Evolutionary conservation across 2,329 filamentous ascomycete species (phyloP), one percentile per base, ranked within the genome.

Genomic region (Colletotrichum sp.): DNA sequence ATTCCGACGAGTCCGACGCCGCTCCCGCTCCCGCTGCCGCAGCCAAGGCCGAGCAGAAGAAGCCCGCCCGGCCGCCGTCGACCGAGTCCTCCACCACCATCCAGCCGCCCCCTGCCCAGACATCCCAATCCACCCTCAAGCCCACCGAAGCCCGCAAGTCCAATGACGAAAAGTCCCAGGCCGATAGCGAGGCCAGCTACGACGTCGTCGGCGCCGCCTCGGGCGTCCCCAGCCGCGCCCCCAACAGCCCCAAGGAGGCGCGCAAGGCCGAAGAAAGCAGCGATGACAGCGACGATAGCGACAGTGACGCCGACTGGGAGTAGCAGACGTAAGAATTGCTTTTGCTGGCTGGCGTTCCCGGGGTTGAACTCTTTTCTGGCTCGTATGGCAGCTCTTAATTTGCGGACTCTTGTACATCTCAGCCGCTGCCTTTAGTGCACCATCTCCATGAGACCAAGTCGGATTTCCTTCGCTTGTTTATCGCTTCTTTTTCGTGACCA

Each of bases 131-230:
- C 10, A 68, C 82, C n/a, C 86, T 92, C 64, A 95, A 95, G 84
- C 89, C 93, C 28, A 85, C 86, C 34, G 92, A 94, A 79, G 87
- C 92, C 21, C 93, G 95, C 64, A 92, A 90, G 81, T 98, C 96
- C 30, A 94, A 98, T 81, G 96, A 98, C 81, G 94, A 96, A 83
- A 96, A 96, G 83, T 98, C 95, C 30, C 94, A 97, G 79, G 93
- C 96, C 9, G 97, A 97, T 81, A 98, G 96, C 83, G 97, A 99
- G 80, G 95, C 95, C 21, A 98, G 96, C 86, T 99, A 99, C 84
- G 97, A 99, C 83, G 90, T 99, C 38, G 95, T 99, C 61, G 94
- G 94, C 9, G 93, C 93, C 8, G 88, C 92, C 61, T 96, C 94
- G 67, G 94, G 94, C 65, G 91, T 92, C 60, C 92, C 93, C 48